Conservation (phyloP, 352 stramenopile species). For the Globisporangium heterothallicum region DNA sequence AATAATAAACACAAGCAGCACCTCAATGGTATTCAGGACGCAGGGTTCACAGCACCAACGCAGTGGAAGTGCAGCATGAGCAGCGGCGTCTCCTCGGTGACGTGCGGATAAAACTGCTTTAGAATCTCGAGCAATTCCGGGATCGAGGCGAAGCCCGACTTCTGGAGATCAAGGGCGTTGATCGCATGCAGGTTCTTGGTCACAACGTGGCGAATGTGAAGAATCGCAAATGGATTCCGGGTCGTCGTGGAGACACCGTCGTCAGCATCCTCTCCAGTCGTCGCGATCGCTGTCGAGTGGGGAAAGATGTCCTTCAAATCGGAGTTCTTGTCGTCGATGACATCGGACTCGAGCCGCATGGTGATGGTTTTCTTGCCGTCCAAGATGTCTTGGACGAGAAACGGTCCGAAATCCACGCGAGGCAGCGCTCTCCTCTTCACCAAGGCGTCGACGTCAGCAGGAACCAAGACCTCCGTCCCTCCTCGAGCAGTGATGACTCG, state of each 20-base stretch:
- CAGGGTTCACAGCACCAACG: slow-evolving; percentile 8
- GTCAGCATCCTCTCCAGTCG: slow-evolving; percentile 10
- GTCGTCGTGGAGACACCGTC: slow-evolving; percentile 1
- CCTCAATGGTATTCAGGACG: not conserved
- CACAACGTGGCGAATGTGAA: slow-evolving; percentile 37
- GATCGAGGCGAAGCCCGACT: slow-evolving; percentile 36
- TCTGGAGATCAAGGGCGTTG: slow-evolving; percentile 24
- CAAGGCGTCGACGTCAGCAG: not conserved
- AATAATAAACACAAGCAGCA: too few relatives aligned
- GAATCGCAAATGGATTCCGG: slow-evolving; percentile 42
- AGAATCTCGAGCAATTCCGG: slow-evolving; percentile 41
- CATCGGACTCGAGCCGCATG: slow-evolving; percentile 58
- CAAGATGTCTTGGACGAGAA: slow-evolving; percentile 42
- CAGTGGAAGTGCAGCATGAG: slow-evolving; percentile 52
- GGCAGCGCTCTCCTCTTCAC: slow-evolving; percentile 15
- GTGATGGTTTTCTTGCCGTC: slow-evolving; percentile 46
- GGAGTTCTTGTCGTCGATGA: slow-evolving; percentile 42
- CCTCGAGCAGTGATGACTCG: not conserved
- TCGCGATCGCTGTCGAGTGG: slow-evolving; percentile 36
- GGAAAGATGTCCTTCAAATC: slow-evolving; percentile 35
- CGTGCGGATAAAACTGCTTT: slow-evolving; percentile 47
- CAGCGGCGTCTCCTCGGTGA: slow-evolving; percentile 36
- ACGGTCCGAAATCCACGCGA: slow-evolving; percentile 46
- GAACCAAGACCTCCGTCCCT: not conserved
- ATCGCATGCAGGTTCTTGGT: slow-evolving; percentile 23